Conservation (phyloP, 1,284 basidiomycete genomes). For the Moesziomyces aphidis region DNA sequence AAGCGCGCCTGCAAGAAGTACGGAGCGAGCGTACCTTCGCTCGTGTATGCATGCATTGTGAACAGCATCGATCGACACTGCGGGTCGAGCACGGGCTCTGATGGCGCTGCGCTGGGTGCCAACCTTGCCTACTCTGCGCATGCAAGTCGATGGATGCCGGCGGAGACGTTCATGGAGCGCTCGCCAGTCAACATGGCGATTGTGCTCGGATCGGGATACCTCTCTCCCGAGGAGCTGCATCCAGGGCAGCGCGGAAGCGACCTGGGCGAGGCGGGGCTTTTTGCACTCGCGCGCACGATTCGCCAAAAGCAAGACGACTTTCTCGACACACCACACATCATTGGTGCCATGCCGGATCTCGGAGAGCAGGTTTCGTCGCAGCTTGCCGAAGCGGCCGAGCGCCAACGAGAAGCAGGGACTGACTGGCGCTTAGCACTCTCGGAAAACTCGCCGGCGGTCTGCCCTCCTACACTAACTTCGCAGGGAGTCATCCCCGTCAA, state of each 20-base stretch:
- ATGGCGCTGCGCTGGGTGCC: constrained; percentile 12
- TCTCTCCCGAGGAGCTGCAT: constrained; percentile 19
- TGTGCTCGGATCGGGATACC: constrained; percentile 18
- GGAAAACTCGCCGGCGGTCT: constrained; percentile 25
- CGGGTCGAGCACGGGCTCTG: constrained; percentile 5
- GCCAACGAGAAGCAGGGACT: constrained; percentile 15
- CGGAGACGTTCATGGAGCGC: constrained; percentile 16
- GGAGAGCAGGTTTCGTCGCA: constrained; percentile 8
- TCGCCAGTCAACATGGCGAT: constrained; percentile 35
- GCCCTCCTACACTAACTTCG: constrained; percentile 32
- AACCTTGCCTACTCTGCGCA: constrained; percentile 31
- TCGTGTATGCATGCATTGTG: constrained; percentile 32
- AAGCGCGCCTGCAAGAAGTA: constrained; percentile 21
- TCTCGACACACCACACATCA: constrained; percentile 27
- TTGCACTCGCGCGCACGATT: constrained; percentile 22
- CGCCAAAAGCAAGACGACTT: constrained; percentile 21
- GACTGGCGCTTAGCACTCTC: constrained; percentile 20
- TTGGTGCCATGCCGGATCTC: constrained; percentile 18
- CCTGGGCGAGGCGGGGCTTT: constrained; percentile 15
- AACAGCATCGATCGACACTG: constrained; percentile 36
- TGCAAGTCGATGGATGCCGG: constrained; percentile 24
- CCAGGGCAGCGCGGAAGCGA: constrained; percentile 10
- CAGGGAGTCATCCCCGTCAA: constrained; percentile 20
- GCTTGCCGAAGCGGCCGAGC: constrained; percentile 10
- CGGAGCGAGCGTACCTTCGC: constrained; percentile 15